Conservation (phyloP, 2,329 filamentous ascomycete species). For the Claviceps cyperi region DNA sequence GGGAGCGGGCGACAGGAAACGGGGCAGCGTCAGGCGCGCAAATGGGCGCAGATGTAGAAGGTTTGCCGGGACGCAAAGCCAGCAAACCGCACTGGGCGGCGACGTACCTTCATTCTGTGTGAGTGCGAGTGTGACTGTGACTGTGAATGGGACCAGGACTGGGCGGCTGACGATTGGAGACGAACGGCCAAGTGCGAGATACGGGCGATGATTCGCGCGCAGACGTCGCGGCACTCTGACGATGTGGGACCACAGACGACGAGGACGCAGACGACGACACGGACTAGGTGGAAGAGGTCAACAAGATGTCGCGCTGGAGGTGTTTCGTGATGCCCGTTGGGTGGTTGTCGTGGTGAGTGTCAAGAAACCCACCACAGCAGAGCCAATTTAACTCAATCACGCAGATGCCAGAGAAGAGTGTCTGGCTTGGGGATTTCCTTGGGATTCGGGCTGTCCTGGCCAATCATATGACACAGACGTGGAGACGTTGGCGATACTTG, state of each 20-base stretch:
- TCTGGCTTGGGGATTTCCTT: not conserved
- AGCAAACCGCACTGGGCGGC: constrained; percentile 1
- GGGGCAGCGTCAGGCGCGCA: not conserved
- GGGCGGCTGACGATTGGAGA: too few relatives aligned
- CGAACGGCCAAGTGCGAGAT: not conserved
- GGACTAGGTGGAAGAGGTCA: not conserved
- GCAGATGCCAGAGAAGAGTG: not conserved
- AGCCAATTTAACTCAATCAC: not conserved
- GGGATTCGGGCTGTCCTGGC: not conserved
- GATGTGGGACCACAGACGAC: not conserved
- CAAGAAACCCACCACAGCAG: not conserved
- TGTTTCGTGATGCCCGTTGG: not conserved
- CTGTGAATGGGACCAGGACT: not conserved
- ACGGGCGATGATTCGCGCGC: not conserved
- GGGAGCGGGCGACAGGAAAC: not conserved
- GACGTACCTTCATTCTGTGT: constrained; percentile 22
- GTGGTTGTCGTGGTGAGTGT: not conserved
- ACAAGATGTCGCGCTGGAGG: not conserved
- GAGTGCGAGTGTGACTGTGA: constrained; percentile 6
- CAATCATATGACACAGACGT: not conserved
- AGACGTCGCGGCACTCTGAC: not conserved
- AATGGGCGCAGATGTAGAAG: not conserved
- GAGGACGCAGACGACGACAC: not conserved
- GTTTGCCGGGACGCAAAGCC: not conserved
- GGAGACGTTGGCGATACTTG: constrained; percentile 2